Conservation (phyloP, 768 basidiomycete species). For the Rhodotorula toruloides region DNA sequence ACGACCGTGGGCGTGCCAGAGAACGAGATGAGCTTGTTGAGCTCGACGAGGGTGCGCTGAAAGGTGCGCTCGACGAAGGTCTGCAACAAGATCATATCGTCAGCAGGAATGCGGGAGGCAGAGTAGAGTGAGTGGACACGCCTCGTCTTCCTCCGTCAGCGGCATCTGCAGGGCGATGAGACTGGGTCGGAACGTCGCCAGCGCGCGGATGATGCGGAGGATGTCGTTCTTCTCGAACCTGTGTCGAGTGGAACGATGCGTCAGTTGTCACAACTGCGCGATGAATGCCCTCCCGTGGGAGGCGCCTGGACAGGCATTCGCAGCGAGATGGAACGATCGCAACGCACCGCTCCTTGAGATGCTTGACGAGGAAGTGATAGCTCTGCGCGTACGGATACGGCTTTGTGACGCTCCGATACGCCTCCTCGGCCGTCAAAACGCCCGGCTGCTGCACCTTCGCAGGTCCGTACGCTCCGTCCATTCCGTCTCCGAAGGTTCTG, state of each 20-base stretch:
- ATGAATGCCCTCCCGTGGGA: too few relatives aligned
- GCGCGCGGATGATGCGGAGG: constrained; percentile 82
- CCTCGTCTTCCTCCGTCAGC: constrained; percentile 87
- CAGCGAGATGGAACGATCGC: neutral
- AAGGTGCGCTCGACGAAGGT: constrained; percentile 88
- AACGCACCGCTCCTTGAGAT: constrained; percentile 63
- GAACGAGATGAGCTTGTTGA: constrained; percentile 93
- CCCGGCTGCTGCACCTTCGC: neutral
- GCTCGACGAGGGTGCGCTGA: constrained; percentile 85
- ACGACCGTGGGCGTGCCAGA: constrained; percentile 96
- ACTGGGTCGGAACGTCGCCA: constrained; percentile 93
- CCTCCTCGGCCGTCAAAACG: constrained; percentile 49
- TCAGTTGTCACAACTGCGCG: neutral
- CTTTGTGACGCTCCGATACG: constrained; percentile 61
- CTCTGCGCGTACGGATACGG: constrained; percentile 95
- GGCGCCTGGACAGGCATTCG: neutral
- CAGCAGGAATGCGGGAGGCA: neutral
- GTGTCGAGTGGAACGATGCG: constrained; percentile 21
- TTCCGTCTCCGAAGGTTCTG: too few relatives aligned
- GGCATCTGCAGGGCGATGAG: constrained; percentile 98
- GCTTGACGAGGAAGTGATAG: constrained; percentile 94
- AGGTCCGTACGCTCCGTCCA: too few relatives aligned
- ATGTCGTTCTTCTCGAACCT: constrained; percentile 97
- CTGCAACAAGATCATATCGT: neutral
- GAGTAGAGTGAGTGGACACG: constrained; percentile 43